Base-by-base conservation (phyloP, 2,329 filamentous ascomycete genomes). In the Diaporthe velutina region DNA sequence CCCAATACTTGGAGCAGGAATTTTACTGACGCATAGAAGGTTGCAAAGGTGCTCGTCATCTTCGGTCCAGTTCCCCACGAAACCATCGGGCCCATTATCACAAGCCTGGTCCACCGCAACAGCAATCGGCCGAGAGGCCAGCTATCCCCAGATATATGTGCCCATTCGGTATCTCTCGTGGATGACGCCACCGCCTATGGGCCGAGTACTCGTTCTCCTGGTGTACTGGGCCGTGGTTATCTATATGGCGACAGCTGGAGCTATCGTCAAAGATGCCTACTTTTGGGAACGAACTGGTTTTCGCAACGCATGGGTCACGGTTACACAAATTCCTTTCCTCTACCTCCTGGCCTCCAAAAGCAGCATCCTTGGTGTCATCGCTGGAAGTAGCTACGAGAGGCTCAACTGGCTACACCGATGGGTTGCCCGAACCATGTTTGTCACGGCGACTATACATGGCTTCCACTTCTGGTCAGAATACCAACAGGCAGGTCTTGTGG, bases 401-500 rank as follows among this genome's bases (percentile, higher is more conserved):
- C 84, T 94, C 74, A 94, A 93, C 80, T 94, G 93, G 93, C 83
- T 94, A 70, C 93, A 95, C 79, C 88, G 93, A 75, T 95, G 93
- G 93, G 90, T 92, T 13, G 91, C 90, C 4, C 88, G 93, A 74
- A 93, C 91, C 73, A 90, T 94, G 84, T 88, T 94, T 48, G 83
- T 94, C 22, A 93, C 91, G 0, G 90, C 90, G 2, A 91, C 92
- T 1, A 87, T 94, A 4, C 93, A 95, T 78, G 92, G 93, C 75
- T 93, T 90, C 78, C 90, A 93, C 81, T 94, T 94, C 81, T 92
- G 91, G 83, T 84, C 85, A 3, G 88, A 92, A 79, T 94, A 92
- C 91, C 87, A 87, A 35, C 84, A 85, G 15, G 87, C 90, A 72
- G 89, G 90, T 74, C 90, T 93, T 74, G 86, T 93, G 40, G 82